Conservation (phyloP, 2,329 filamentous ascomycete species). For the Fusarium equiseti region DNA sequence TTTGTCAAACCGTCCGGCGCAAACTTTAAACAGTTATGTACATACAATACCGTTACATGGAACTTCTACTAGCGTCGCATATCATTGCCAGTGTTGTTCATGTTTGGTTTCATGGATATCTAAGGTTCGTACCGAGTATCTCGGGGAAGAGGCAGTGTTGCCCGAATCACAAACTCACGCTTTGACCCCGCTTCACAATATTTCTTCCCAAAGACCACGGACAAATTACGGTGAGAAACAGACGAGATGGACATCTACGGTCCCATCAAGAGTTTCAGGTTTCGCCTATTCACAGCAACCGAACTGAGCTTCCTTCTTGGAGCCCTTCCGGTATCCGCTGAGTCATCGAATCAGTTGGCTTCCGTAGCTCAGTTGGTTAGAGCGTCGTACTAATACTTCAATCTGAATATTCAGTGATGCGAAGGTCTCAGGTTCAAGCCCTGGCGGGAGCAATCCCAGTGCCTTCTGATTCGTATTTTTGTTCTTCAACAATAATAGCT, state of each 20-base stretch:
- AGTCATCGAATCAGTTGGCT: background rate
- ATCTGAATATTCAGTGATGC: conserved; percentile 24
- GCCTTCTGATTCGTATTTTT: background rate
- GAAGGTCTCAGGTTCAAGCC: conserved; percentile 37
- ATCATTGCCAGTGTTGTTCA: background rate
- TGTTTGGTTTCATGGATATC: background rate
- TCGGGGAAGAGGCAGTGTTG: background rate
- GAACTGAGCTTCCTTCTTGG: background rate
- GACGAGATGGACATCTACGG: background rate
- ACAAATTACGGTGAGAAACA: background rate
- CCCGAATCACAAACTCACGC: background rate
- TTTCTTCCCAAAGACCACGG: background rate
- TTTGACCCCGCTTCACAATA: background rate
- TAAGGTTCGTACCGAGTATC: too few species aligned
- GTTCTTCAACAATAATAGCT: background rate
- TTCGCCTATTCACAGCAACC: background rate
- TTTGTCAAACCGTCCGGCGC: background rate
- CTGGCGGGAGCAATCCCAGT: conserved; percentile 30
- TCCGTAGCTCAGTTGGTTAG: conserved; percentile 37
- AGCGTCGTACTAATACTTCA: conserved; percentile 34
- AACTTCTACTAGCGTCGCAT: background rate
- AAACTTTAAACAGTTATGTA: background rate
- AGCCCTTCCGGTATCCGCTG: background rate
- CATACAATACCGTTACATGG: background rate
- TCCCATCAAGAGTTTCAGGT: background rate